Evolutionary conservation across 1,284 basidiomycete species (phyloP).

Genomic region (Leccinum colubrinum): DNA sequence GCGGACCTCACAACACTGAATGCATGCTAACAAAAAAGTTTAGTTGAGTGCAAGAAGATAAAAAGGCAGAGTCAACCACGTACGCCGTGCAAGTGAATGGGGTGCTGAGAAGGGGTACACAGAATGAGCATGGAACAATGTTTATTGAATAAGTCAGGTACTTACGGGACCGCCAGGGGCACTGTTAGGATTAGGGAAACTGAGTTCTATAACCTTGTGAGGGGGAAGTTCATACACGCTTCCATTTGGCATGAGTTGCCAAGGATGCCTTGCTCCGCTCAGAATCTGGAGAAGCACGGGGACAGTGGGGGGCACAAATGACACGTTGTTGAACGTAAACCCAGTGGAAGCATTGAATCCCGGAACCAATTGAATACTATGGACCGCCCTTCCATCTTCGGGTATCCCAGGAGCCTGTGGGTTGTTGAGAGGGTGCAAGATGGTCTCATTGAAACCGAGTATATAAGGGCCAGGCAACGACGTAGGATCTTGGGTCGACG

Average conservation of each 20-base stretch:
- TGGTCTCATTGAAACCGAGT: conserved; percentile 29
- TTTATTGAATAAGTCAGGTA: neutral
- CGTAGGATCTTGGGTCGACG: conserved; percentile 41
- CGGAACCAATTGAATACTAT: conserved; percentile 22
- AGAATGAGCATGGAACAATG: conserved; percentile 3
- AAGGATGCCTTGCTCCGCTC: conserved; percentile 32
- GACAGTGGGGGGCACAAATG: conserved; percentile 24
- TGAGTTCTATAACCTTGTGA: conserved; percentile 36
- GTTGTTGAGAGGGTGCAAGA: conserved; percentile 33
- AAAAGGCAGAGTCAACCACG: neutral
- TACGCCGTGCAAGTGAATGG: conserved; percentile 37
- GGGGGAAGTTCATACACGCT: conserved; percentile 32
- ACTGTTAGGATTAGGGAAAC: conserved; percentile 20
- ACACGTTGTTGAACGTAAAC: conserved; percentile 15
- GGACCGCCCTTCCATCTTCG: conserved; percentile 28
- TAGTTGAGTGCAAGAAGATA: neutral
- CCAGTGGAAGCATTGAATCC: neutral
- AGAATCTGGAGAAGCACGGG: conserved; percentile 40
- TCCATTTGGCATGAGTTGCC: conserved; percentile 30
- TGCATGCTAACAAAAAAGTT: conserved; percentile 16
- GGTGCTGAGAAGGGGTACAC: conserved; percentile 22
- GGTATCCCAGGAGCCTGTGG: conserved; percentile 32
- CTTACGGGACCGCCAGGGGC: conserved; percentile 37
- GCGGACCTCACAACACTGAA: conserved; percentile 28
- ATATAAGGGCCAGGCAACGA: conserved; percentile 33